phyloP scores from a whole-genome alignment of 495 filamentous ascomycete species.

The Penicillium herquei region DNA sequence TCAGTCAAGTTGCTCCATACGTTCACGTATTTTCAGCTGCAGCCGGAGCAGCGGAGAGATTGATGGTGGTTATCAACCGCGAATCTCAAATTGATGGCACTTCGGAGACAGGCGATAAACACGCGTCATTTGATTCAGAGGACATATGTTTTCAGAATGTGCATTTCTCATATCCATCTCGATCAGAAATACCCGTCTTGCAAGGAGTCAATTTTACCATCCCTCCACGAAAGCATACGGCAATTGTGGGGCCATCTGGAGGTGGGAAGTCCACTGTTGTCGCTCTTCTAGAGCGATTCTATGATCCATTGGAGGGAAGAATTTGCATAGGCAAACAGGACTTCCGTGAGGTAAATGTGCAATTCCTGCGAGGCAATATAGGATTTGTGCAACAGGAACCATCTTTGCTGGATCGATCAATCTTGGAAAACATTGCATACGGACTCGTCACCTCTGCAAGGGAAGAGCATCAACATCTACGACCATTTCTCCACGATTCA shows the following conservation, averaged over 20 bases:
- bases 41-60: slow-evolving; percentile 50
- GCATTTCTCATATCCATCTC: slow-evolving; percentile 59
- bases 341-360: slow-evolving; percentile 54
- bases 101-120: slow-evolving; percentile 30
- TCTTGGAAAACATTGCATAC: slow-evolving; percentile 66
- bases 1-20: slow-evolving; percentile 62
- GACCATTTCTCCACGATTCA: slow-evolving; percentile 27
- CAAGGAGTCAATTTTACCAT: slow-evolving; percentile 49
- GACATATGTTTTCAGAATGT: slow-evolving; percentile 51
- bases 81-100: slow-evolving; percentile 50
- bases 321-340: slow-evolving; percentile 52
- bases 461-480: slow-evolving; percentile 34
- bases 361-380: slow-evolving; percentile 55
- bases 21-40: slow-evolving; percentile 61
- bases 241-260: slow-evolving; percentile 68
- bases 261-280: slow-evolving; percentile 68
- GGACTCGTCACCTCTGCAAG: slow-evolving; percentile 56
- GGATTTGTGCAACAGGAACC: slow-evolving; percentile 68
- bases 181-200: slow-evolving; percentile 54
- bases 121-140: slow-evolving; percentile 26
- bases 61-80: slow-evolving; percentile 51
- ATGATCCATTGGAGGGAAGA: slow-evolving; percentile 36
- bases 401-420: slow-evolving; percentile 58
- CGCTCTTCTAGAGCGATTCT: slow-evolving; percentile 54
- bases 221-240: slow-evolving; percentile 57